A percentile compares a stretch with the other conserved stretches of the same genome.
phyloP scores from a whole-genome alignment of 257 asterid species.

The Echium plantagineum region DNA sequence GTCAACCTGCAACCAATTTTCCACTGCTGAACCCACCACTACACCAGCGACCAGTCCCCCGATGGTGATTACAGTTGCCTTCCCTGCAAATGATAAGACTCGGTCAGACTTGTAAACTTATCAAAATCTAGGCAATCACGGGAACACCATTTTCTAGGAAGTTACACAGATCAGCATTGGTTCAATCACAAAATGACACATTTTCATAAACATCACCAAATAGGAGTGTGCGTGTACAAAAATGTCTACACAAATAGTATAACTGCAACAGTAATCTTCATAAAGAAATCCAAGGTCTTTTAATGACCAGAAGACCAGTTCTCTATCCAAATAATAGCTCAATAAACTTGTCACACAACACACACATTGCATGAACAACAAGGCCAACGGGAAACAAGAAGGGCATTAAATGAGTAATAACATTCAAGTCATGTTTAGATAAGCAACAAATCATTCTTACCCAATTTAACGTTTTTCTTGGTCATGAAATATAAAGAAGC shows the following conservation, averaged over 20 bases:
- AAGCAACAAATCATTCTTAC: slow-evolving; percentile 28
- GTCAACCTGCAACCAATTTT: slow-evolving; percentile 91
- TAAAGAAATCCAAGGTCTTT: too few species aligned
- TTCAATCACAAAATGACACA: background rate
- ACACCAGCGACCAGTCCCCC: slow-evolving; percentile 99
- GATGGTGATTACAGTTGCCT: slow-evolving; percentile 73
- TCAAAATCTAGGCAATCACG: background rate
- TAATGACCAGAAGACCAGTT: too few species aligned
- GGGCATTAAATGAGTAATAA: too few species aligned
- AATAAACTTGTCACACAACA: too few species aligned
- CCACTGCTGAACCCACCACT: slow-evolving; percentile 87
- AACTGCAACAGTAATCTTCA: too few species aligned
- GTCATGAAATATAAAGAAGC: slow-evolving; percentile 95
- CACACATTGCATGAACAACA: too few species aligned
- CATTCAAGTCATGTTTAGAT: background rate
- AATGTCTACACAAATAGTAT: too few species aligned
- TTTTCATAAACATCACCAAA: too few species aligned
- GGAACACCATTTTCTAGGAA: background rate
- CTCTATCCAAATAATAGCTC: too few species aligned
- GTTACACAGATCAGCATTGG: background rate
- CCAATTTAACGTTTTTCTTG: slow-evolving; percentile 80
- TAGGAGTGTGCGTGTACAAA: too few species aligned
- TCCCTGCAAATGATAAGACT: slow-evolving; percentile 47
- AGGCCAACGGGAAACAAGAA: too few species aligned
- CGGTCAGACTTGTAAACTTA: background rate